These are phyloP conservation scores for Jatropha podagrica DNA, from an alignment of 441 rosid genomes.

Conservation along the genomic window DNA sequence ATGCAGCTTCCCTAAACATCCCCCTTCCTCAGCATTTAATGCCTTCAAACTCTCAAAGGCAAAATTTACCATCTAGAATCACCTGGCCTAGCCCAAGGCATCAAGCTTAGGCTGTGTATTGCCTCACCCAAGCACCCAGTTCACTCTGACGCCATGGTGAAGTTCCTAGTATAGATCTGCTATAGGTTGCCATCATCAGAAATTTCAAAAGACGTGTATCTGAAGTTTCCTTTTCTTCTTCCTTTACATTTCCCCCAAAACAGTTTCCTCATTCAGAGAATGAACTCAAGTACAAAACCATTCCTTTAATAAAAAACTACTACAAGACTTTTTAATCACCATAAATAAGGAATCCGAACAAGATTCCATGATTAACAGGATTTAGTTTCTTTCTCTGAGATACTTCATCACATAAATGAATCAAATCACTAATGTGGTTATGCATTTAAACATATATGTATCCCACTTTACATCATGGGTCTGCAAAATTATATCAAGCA, in stretches of 20 bases:
- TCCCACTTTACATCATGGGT: neutral
- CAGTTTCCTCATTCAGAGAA: neutral
- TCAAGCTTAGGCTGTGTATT: neutral
- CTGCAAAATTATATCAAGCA: neutral
- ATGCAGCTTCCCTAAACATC: neutral
- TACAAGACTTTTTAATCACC: neutral
- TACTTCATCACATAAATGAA: neutral
- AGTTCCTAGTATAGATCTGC: neutral
- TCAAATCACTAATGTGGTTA: neutral
- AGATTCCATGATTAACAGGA: neutral
- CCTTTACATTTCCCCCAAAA: neutral
- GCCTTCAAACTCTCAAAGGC: neutral
- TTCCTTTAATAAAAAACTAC: neutral
- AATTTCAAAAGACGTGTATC: neutral
- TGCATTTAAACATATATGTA: neutral
- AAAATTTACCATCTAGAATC: neutral
- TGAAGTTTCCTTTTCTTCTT: neutral
- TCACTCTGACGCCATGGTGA: neutral
- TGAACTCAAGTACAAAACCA: neutral
- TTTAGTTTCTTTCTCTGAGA: neutral
- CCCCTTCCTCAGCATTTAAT: neutral
- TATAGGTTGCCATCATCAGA: neutral
- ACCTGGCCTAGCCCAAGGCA: neutral
- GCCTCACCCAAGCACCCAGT: neutral
- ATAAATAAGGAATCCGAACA: neutral